Conservation (phyloP, 306 rosid species). For the Begonia masoniana region DNA sequence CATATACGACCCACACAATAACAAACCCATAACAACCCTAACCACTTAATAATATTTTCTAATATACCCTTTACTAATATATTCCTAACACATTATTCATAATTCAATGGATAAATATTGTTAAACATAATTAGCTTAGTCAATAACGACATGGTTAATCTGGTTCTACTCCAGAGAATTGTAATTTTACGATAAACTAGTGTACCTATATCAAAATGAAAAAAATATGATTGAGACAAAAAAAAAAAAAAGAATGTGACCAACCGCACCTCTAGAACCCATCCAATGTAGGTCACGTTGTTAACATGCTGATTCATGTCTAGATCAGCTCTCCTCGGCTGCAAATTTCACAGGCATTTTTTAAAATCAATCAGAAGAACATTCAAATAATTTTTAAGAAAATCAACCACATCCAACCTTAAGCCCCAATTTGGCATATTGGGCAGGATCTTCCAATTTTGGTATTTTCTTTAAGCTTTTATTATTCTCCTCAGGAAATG, state of each 20-base stretch:
- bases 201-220: too few species aligned
- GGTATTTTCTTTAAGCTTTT: conserved; percentile 63
- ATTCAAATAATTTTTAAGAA: conserved; percentile 3
- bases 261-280: conserved; percentile 82
- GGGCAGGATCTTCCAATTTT: conserved; percentile 68
- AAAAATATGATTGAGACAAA: not conserved
- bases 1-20: too few species aligned
- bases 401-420: conserved; percentile 37
- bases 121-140: too few species aligned
- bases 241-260: conserved; percentile 7
- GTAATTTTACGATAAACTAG: too few species aligned
- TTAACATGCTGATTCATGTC: conserved; percentile 97
- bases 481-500: conserved; percentile 67
- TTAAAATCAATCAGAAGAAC: conserved; percentile 17
- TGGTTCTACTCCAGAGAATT: too few species aligned
- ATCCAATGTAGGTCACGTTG: conserved; percentile 83
- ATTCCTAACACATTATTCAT: too few species aligned
- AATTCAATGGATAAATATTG: too few species aligned
- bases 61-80: too few species aligned
- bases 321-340: conserved; percentile 93
- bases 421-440: conserved; percentile 48
- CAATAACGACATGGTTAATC: too few species aligned
- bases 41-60: too few species aligned
- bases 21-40: too few species aligned
- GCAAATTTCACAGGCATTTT: conserved; percentile 24